These are phyloP conservation scores for Trichothecium roseum DNA, from an alignment of 2,329 filamentous ascomycete species.

Conservation along the genomic window DNA sequence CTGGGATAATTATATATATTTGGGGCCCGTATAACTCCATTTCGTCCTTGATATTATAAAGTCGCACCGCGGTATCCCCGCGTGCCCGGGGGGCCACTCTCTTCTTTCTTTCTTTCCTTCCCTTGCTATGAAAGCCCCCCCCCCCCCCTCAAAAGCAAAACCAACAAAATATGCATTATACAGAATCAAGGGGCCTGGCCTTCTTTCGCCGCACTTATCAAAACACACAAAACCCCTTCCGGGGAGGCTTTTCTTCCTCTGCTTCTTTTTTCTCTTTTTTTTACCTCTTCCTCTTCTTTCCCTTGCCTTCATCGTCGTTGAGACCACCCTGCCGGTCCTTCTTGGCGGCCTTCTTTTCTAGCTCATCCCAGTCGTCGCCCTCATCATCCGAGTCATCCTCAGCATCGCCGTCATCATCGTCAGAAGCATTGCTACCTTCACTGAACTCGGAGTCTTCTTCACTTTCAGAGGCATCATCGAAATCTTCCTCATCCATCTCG, in stretches of 20 bases:
- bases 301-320: constrained; percentile 50
- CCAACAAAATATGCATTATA: neutral
- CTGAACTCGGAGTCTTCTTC: constrained; percentile 85
- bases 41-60: too few relatives aligned
- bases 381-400: constrained; percentile 61
- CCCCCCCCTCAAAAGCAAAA: neutral
- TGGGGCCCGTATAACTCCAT: too few relatives aligned
- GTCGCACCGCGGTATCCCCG: too few relatives aligned
- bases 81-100: too few relatives aligned
- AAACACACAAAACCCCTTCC: constrained; percentile 1
- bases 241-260: constrained; percentile 15
- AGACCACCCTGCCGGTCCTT: constrained; percentile 55
- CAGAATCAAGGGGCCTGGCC: too few relatives aligned
- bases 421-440: constrained; percentile 71
- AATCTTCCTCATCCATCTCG: constrained; percentile 77
- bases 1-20: too few relatives aligned
- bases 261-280: constrained; percentile 53
- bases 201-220: too few relatives aligned
- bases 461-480: constrained; percentile 70
- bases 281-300: constrained; percentile 49
- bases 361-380: constrained; percentile 87
- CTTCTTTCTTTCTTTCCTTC: too few relatives aligned
- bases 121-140: too few relatives aligned
- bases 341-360: constrained; percentile 85
- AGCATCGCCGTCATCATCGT: constrained; percentile 60